Evolutionary conservation across 1,284 basidiomycete species (phyloP).

Genomic region (Cutaneotrichosporon sp.): DNA sequence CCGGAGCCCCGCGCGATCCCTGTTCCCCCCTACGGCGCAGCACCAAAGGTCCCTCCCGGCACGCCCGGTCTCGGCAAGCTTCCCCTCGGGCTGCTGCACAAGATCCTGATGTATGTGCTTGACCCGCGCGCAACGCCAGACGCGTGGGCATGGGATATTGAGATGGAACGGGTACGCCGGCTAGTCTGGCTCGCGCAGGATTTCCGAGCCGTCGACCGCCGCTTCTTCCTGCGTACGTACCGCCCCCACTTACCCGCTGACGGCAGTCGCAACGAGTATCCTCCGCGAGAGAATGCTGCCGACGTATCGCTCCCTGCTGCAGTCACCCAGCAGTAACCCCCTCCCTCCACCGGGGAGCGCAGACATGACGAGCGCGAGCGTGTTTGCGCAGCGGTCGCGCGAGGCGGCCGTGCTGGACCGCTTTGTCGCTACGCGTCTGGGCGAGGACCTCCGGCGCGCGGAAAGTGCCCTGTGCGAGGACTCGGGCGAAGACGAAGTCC

Average conservation of each 20-base stretch:
- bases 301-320: constrained; percentile 20
- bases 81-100: constrained; percentile 32
- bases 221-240: constrained; percentile 37
- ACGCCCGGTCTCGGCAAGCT: constrained; percentile 8
- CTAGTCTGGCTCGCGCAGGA: constrained; percentile 29
- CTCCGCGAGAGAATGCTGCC: constrained; percentile 26
- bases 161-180: constrained; percentile 33
- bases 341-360: constrained; percentile 17
- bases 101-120: constrained; percentile 31
- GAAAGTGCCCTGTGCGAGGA: constrained; percentile 36
- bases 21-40: neutral
- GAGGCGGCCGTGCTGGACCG: constrained; percentile 42
- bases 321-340: constrained; percentile 27
- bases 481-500: constrained; percentile 26
- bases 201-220: constrained; percentile 30
- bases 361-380: constrained; percentile 8
- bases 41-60: neutral
- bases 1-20: neutral
- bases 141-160: constrained; percentile 24
- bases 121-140: constrained; percentile 34
- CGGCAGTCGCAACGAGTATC: constrained; percentile 30
- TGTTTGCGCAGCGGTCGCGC: constrained; percentile 30
- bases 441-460: constrained; percentile 30
- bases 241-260: constrained; percentile 3
- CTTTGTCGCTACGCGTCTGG: constrained; percentile 39